Evolutionary conservation across 2,329 filamentous ascomycete genomes (phyloP), one percentile per base, ranked within the genome.

Genomic region (Rhynchosporium secalis): DNA sequence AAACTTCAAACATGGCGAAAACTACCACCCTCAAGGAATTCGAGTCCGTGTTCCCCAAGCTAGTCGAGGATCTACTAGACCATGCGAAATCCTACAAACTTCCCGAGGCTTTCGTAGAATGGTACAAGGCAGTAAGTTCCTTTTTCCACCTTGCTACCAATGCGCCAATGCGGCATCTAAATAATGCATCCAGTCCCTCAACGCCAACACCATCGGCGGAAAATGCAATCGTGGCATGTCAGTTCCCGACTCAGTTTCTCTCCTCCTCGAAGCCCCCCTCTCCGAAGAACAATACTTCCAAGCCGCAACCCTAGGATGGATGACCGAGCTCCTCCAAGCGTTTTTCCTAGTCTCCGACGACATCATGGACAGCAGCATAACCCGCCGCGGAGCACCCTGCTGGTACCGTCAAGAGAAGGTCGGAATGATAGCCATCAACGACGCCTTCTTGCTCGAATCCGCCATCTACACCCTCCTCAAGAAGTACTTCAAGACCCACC

Each of bases 181-280:
- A 56, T 61, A 43, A 62, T 3, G 62, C 48, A 56, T 47, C 38
- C 72, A 97, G 92, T 89, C 84, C 65, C 84, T 98, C 72, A 85
- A 93, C 75, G 83, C 86, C 79, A 99, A 99, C 80, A 86, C 91
- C 6, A 81, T 95, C 59, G 95, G 95, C 71, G 95, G 95, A 75
- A 99, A 99, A 83, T 96, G 93, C 82, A 99, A 99, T 81, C 92
- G 95, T 74, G 95, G 95, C 79, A 96, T 99, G 86, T 98, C 93
- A 54, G 94, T 98, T 64, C 89, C 95, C 69, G 95, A 99, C 79
- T 95, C 92, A 52, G 87, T 88, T 68, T 89, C 91, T 68, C 81
- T 95, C 72, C 86, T 98, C 66, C 85, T 93, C 73, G 80, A 85
- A 72, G 80, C 83, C 70, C 80, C 89, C 60, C 86, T 98, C 68